Base-by-base conservation (phyloP, 441 rosid genomes). In the Populus hybrid region DNA sequence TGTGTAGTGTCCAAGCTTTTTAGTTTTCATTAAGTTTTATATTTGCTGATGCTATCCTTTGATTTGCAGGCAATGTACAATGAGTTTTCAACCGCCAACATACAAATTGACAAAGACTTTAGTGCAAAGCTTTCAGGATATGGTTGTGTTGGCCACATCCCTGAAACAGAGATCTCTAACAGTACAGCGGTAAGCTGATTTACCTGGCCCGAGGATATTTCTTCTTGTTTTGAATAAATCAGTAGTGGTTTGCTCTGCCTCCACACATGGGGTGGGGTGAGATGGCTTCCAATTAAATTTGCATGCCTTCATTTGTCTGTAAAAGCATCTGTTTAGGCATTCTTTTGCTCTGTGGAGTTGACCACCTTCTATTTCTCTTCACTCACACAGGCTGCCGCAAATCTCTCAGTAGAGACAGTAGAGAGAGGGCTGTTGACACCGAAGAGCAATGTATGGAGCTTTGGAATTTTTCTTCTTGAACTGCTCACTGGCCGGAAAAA, bases 361-460 rank as follows among this genome's bases (percentile, higher is more conserved):
- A 23, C 23, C 36, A 50, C 10, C 19, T 26, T 9, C 9, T 10
- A 30, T 30, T 8, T 53, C 10, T 18, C 10, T 12, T 75, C 26
- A 9, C 3, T 34, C 46, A 5, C 71, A 76, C 85, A 92, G 95
- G 94, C 94, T 63, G 89, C 85, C 14, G 98, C 91, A 21, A 96
- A 89, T 84, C 90, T 96, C 30, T 90, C 98, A 0, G 92, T 92
- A 6, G 99, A 96, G 88, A 96, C 99, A 0, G 72, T 91, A 69
- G 99, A 96, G 87, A 90, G 91, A 85, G 97, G 99, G 50, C 69
- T 93, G 53, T 79, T 96, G 76, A 96, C 99, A n/a, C 99, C 99
- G 1, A 95, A 94, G 87, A 96, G 99, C 86, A 96, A 96, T 34
- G 98, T 92, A 12, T 96, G 98, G 98, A 94, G 99, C 84, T 96